phyloP scores from a whole-genome alignment of 768 basidiomycete species.

The Lentinula raphanica region DNA sequence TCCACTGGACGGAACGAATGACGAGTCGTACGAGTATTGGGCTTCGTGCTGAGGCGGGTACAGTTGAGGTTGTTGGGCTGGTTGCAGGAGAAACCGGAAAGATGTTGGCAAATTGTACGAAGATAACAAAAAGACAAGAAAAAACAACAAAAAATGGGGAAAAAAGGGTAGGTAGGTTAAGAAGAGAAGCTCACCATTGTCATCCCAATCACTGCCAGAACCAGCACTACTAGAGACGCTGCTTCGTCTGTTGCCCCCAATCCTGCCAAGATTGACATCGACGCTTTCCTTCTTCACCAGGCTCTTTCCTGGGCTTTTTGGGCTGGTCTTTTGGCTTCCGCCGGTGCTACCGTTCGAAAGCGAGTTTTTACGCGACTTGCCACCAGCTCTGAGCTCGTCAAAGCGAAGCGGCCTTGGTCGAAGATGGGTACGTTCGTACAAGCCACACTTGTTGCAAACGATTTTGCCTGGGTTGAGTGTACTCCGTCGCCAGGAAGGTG shows the following conservation, averaged over 20 bases:
- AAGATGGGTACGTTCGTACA: slow-evolving; percentile 86
- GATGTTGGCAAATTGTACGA: slow-evolving; percentile 14
- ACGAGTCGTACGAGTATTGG: slow-evolving; percentile 1
- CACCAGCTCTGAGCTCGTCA: slow-evolving; percentile 83
- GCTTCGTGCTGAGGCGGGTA: not conserved
- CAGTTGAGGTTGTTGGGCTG: not conserved
- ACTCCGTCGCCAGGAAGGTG: slow-evolving; percentile 81
- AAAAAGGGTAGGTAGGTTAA: slow-evolving; percentile 5
- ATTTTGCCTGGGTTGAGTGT: slow-evolving; percentile 90
- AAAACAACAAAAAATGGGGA: slow-evolving; percentile 7
- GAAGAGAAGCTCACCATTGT: slow-evolving; percentile 47
- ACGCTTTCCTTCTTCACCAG: slow-evolving; percentile 61
- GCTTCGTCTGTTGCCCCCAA: not conserved
- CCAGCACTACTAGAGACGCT: slow-evolving; percentile 22
- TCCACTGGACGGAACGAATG: not conserved
- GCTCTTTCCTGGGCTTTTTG: slow-evolving; percentile 2
- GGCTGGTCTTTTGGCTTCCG: not conserved
- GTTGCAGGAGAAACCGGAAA: not conserved
- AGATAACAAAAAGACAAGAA: slow-evolving; percentile 11
- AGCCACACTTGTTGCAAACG: slow-evolving; percentile 90
- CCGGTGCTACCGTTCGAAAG: slow-evolving; percentile 13
- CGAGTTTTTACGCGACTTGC: slow-evolving; percentile 65
- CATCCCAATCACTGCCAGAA: slow-evolving; percentile 78
- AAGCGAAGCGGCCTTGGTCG: slow-evolving; percentile 80
- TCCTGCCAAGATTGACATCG: slow-evolving; percentile 26